These are phyloP conservation scores for Epichloe glyceriae DNA, from an alignment of 2,329 filamentous ascomycete genomes.

Conservation along the genomic window DNA sequence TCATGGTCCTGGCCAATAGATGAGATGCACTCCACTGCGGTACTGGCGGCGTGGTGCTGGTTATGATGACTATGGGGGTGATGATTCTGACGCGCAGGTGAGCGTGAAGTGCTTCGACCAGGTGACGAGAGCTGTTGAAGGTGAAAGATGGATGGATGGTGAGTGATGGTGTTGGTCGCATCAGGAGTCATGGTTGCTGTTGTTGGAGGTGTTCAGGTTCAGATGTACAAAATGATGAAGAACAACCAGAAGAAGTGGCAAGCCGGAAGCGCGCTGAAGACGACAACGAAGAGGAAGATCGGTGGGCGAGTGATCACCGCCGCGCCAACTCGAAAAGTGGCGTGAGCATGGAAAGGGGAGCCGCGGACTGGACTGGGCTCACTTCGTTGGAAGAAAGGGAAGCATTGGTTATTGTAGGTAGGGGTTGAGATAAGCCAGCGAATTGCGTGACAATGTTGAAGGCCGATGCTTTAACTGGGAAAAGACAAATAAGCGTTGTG, in stretches of 20 bases:
- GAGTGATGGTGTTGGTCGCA: conserved; percentile 26
- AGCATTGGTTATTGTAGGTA: too few relatives aligned
- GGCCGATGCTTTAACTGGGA: too few relatives aligned
- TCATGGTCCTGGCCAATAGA: conserved; percentile 21
- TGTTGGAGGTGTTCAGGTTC: neutral
- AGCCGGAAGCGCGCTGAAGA: neutral
- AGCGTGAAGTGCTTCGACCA: conserved; percentile 16
- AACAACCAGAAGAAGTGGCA: neutral
- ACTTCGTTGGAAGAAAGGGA: too few relatives aligned
- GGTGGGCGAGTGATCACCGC: neutral
- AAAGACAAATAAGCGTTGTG: too few relatives aligned
- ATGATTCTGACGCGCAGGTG: conserved; percentile 10
- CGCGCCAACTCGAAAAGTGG: neutral
- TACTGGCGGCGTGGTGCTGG: conserved; percentile 27
- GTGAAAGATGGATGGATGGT: conserved; percentile 32
- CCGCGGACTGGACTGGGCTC: too few relatives aligned
- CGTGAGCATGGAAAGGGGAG: neutral
- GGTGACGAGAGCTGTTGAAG: conserved; percentile 21
- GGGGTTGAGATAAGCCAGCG: too few relatives aligned
- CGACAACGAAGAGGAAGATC: neutral
- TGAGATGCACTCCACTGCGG: conserved; percentile 29
- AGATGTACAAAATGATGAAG: neutral
- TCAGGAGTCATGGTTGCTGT: conserved; percentile 26
- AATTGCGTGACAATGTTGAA: too few relatives aligned
- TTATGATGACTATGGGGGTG: conserved; percentile 2